phyloP scores from a whole-genome alignment of 495 filamentous ascomycete genomes.

The Talaromyces thailandensis region DNA sequence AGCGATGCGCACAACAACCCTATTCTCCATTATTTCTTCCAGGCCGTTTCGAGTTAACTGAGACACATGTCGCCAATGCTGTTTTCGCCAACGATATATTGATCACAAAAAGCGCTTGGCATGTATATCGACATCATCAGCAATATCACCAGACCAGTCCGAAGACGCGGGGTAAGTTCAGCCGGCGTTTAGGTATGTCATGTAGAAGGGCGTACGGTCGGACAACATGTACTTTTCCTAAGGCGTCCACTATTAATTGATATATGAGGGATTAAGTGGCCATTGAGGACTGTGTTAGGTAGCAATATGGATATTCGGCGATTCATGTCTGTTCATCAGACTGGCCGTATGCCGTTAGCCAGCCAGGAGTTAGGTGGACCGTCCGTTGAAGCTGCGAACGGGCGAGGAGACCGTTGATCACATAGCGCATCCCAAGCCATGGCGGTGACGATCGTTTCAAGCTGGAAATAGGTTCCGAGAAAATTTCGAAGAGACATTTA shows the following conservation, averaged over 20 bases:
- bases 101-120: neutral
- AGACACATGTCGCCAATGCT: neutral
- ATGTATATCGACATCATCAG: neutral
- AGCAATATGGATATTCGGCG: neutral
- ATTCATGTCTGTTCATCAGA: neutral
- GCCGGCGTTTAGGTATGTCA: neutral
- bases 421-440: neutral
- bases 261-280: neutral
- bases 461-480: neutral
- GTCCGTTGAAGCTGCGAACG: neutral
- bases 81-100: slow-evolving; percentile 11
- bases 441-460: neutral
- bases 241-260: neutral
- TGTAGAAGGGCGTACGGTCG: neutral
- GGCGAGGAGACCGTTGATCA: neutral
- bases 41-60: neutral
- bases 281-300: neutral
- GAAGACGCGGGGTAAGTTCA: neutral
- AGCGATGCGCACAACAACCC: neutral
- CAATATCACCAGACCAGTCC: neutral
- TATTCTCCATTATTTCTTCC: neutral
- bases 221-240: neutral
- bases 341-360: neutral
- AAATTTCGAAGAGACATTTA: neutral
- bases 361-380: neutral